Base-by-base conservation (phyloP, 768 basidiomycete genomes). In the Trametes cingulata region DNA sequence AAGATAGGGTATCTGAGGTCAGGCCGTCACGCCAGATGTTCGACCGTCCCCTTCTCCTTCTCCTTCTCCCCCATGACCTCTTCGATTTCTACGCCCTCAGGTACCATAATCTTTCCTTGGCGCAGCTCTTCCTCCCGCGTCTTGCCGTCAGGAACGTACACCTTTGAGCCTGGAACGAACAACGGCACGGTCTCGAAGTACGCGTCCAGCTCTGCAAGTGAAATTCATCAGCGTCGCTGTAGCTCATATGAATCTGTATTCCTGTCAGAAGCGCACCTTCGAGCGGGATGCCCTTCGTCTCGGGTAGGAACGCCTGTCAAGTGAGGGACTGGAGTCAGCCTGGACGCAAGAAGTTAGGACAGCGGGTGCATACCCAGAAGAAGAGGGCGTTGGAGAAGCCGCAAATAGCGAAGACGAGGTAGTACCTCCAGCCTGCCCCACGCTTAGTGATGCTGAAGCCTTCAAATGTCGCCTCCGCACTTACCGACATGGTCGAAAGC, bases 371-470 rank as follows among this genome's bases (percentile, higher is more conserved):
- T 45, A 61, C 60, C 68, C 68, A 69, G 60, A 69, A 67, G 60
- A 65, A 67, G 1, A 69, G 59, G 9, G 68, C 68, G 39, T 69
- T 69, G 5, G 64, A 57, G 58, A 67, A 65, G 9, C 66, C 65
- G 58, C 68, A 69, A 5, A 69, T 54, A 0, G 68, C 68, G 48
- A 69, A 69, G n/a, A 69, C 66, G 22, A 69, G 60, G 55, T 69
- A 69, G 50, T 50, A 69, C 37, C 48, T 60, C 66, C 66, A 68
- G 8, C 68, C 67, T 61, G 41, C 0, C 29, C 24, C 1, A 6
- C n/a, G 27, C 15, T 54, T 27, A 45, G 40, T 14, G 17, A 27
- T 9, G 2, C 1, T 6, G 22, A 24, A 9, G 13, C 2, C 2
- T 20, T n/a, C 29, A 10, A n/a, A 3, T 9, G 4, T 24, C 22